phyloP scores from a whole-genome alignment of 164 flowering plant species.

The Platanus orientalis region DNA sequence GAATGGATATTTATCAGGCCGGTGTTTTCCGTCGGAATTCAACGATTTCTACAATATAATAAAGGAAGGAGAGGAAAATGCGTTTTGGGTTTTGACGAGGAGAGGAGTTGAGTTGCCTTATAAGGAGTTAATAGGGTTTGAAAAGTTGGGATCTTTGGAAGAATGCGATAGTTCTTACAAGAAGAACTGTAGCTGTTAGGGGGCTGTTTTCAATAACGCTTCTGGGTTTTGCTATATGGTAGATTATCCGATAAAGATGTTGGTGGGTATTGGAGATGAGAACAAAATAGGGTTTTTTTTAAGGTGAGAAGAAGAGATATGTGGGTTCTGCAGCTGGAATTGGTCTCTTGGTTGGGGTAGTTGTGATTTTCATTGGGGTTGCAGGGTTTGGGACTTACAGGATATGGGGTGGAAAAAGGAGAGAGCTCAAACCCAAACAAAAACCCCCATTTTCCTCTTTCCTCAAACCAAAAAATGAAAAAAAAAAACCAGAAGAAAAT shows the following conservation, averaged over 20 bases:
- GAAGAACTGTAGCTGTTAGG: constrained; percentile 80
- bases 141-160: constrained; percentile 36
- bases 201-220: constrained; percentile 62
- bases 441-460: too few species aligned
- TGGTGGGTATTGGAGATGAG: constrained; percentile 55
- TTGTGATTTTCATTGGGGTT: too few species aligned
- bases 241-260: constrained; percentile 60
- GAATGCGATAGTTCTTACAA: constrained; percentile 60
- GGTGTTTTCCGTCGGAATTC: constrained; percentile 24
- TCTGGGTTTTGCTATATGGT: constrained; percentile 75
- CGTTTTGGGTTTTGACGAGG: constrained; percentile 36
- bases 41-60: constrained; percentile 46
- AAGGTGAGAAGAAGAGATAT: constrained; percentile 34
- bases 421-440: too few species aligned
- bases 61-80: not conserved
- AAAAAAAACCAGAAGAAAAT: too few species aligned
- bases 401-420: too few species aligned
- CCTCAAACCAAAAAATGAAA: too few species aligned
- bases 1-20: constrained; percentile 26
- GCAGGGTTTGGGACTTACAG: too few species aligned
- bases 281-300: constrained; percentile 60
- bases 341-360: constrained; percentile 32
- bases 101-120: constrained; percentile 69
- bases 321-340: too few species aligned
- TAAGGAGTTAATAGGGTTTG: constrained; percentile 62